Percentiles rank a stretch among this genome's conserved stretches.
These are phyloP conservation scores for Vachellia collinsii DNA, from an alignment of 306 rosid species.

Conservation along the genomic window DNA sequence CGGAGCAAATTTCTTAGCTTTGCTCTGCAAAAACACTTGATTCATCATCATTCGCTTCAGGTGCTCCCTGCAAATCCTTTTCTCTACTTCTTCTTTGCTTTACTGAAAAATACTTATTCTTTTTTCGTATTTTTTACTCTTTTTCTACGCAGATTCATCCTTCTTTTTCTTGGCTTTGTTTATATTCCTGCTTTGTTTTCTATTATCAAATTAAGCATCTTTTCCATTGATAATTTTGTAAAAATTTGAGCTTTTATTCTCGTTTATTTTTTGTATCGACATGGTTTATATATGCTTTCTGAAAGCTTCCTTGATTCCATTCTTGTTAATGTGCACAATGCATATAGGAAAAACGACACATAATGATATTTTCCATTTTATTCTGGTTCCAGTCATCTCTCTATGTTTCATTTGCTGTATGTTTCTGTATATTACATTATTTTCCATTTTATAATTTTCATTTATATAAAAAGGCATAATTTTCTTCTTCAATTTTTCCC, in stretches of 20 bases:
- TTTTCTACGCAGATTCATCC: slow-evolving; percentile 60
- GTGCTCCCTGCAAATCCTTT: slow-evolving; percentile 41
- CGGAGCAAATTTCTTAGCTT: slow-evolving; percentile 32
- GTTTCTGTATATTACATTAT: slow-evolving; percentile 11
- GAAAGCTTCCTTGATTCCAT: slow-evolving; percentile 26
- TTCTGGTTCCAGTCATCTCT: slow-evolving; percentile 22
- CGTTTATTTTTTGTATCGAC: slow-evolving; percentile 28
- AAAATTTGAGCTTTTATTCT: slow-evolving; percentile 29
- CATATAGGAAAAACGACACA: slow-evolving; percentile 33
- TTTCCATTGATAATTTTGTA: slow-evolving; percentile 33
- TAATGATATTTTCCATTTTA: slow-evolving; percentile 33
- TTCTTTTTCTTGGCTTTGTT: slow-evolving; percentile 33
- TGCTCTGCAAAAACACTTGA: slow-evolving; percentile 57
- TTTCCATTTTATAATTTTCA: background rate
- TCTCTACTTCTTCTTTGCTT: slow-evolving; percentile 12
- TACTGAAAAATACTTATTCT: background rate
- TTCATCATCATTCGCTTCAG: slow-evolving; percentile 47
- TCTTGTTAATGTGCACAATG: slow-evolving; percentile 50
- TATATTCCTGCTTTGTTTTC: slow-evolving; percentile 3
- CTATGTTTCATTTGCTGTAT: slow-evolving; percentile 23
- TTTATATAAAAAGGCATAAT: background rate
- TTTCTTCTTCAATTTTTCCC: slow-evolving; percentile 16
- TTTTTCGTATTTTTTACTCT: slow-evolving; percentile 13
- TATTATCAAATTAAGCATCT: slow-evolving; percentile 11
- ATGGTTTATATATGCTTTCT: slow-evolving; percentile 4